Percentiles rank a stretch among this genome's conserved stretches.
These are phyloP conservation scores for Trichoderma harzianum DNA, from an alignment of 2,329 filamentous ascomycete species.

Conservation along the genomic window DNA sequence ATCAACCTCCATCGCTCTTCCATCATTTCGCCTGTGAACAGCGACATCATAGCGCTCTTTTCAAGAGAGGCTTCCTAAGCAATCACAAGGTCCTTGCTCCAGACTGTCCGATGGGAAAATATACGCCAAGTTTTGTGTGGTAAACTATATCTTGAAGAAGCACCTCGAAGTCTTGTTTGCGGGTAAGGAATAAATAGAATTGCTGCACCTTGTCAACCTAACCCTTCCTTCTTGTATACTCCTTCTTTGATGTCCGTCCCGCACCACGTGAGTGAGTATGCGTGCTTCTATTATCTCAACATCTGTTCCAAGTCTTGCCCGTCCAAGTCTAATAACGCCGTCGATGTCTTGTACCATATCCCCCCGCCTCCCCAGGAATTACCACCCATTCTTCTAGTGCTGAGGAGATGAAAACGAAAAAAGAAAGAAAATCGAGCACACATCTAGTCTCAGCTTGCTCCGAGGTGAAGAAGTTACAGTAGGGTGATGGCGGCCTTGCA, in stretches of 20 bases:
- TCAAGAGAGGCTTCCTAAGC: not conserved
- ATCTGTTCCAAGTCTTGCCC: not conserved
- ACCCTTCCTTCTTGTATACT: not conserved
- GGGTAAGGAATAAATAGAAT: not conserved
- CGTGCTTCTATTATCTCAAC: not conserved
- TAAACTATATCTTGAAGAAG: too few relatives aligned
- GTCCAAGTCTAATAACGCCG: conserved; percentile 3
- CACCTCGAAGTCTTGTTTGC: not conserved
- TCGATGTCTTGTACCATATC: not conserved
- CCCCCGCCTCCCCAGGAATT: not conserved
- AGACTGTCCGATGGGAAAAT: not conserved
- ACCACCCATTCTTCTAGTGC: not conserved
- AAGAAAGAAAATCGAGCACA: not conserved
- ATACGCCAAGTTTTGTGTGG: not conserved
- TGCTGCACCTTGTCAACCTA: not conserved
- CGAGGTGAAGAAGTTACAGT: not conserved
- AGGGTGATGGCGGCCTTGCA: not conserved
- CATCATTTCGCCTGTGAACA: not conserved
- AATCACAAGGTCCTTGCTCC: not conserved
- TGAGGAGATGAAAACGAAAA: not conserved
- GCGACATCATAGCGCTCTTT: not conserved
- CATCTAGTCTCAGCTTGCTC: not conserved
- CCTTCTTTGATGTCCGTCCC: not conserved
- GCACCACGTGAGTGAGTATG: not conserved
- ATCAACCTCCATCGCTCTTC: not conserved